Conservation (phyloP, 169 alveolate species). For the Eimeria brunetti region DNA sequence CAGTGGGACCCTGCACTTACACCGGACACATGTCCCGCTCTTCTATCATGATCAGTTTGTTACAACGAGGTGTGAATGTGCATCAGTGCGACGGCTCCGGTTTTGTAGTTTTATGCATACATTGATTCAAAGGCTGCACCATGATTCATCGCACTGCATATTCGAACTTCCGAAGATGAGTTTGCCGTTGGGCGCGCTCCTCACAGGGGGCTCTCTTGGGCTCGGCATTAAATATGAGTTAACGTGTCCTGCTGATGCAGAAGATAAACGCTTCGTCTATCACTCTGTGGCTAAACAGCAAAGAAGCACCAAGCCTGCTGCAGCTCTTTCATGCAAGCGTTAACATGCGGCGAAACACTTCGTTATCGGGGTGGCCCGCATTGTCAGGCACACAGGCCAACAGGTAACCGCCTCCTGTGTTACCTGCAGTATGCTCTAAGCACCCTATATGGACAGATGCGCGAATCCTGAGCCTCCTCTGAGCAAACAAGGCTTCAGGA, state of each 20-base stretch:
- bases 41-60: not conserved
- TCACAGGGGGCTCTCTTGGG: not conserved
- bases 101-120: not conserved
- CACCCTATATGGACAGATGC: not conserved
- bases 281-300: not conserved
- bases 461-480: not conserved
- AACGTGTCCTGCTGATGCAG: not conserved
- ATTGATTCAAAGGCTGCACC: not conserved
- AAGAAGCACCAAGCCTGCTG: not conserved
- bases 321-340: not conserved
- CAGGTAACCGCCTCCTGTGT: not conserved
- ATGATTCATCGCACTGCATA: not conserved
- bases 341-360: not conserved
- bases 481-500: not conserved
- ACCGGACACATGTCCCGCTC: conserved; percentile 66
- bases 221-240: not conserved
- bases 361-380: not conserved
- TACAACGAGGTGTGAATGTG: not conserved
- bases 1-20: conserved; percentile 70
- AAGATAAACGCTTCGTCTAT: not conserved
- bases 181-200: not conserved
- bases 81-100: not conserved
- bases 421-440: not conserved
- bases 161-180: not conserved
- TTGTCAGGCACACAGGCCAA: not conserved